Evolutionary conservation across 148 eudicot genomes (phyloP).

Genomic region (Hydrangea macrophylla): DNA sequence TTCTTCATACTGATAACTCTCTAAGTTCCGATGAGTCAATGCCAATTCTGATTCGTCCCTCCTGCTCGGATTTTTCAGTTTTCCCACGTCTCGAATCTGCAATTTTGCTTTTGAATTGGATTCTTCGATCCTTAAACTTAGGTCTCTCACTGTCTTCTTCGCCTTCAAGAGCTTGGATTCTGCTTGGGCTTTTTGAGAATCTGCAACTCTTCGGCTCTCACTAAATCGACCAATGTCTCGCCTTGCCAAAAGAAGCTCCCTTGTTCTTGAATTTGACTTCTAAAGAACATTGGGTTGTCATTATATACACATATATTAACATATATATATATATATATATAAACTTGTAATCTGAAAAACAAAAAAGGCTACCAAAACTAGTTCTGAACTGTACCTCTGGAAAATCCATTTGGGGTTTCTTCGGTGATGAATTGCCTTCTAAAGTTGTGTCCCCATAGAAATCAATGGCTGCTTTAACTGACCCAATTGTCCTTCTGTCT

Average conservation of each 20-base stretch:
- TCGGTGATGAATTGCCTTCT: conserved; percentile 17
- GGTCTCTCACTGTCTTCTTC: conserved; percentile 48
- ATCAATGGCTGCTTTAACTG: conserved; percentile 43
- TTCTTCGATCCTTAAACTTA: conserved; percentile 46
- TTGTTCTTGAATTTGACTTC: conserved; percentile 48
- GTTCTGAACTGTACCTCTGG: conserved; percentile 32
- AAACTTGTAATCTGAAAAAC: too few relatives aligned
- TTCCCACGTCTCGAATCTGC: conserved; percentile 27
- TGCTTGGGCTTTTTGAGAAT: conserved; percentile 39
- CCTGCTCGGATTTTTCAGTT: conserved; percentile 21
- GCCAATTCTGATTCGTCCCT: conserved; percentile 9
- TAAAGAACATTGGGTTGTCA: conserved; percentile 16
- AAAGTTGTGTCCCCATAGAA: conserved; percentile 37
- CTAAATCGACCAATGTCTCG: conserved; percentile 32
- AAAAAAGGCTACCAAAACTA: too few relatives aligned
- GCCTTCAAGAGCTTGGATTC: conserved; percentile 58
- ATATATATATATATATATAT: too few relatives aligned
- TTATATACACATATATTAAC: neutral
- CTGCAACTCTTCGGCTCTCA: conserved; percentile 40
- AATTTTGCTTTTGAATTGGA: conserved; percentile 38
- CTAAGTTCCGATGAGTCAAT: conserved; percentile 3
- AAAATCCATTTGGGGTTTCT: conserved; percentile 25
- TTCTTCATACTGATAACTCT: conserved; percentile 32
- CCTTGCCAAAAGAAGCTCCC: conserved; percentile 58
- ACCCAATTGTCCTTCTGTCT: conserved; percentile 23